Conservation (phyloP, 2,329 filamentous ascomycete species). For the Colletotrichum lupini region DNA sequence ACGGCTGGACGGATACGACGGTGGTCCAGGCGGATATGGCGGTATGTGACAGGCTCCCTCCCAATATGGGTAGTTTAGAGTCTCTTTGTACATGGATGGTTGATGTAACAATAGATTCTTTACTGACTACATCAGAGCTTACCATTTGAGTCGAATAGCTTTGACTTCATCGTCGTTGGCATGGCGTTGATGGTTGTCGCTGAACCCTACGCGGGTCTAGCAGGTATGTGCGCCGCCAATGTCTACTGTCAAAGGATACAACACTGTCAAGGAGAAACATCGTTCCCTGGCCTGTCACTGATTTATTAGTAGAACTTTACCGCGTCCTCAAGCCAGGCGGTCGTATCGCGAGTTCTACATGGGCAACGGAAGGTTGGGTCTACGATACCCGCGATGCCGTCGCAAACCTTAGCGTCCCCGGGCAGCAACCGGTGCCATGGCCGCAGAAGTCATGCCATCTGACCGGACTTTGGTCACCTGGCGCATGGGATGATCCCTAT, state of each 20-base stretch:
- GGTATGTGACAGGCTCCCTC: neutral
- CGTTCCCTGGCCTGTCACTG: too few species aligned
- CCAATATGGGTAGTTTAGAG: neutral
- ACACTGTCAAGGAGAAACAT: too few species aligned
- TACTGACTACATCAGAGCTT: neutral
- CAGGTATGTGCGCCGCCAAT: neutral
- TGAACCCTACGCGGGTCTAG: constrained; percentile 4
- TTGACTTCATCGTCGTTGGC: constrained; percentile 6
- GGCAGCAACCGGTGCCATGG: constrained; percentile 10
- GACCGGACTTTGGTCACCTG: neutral
- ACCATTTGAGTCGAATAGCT: constrained; percentile 6
- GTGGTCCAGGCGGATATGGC: constrained; percentile 8
- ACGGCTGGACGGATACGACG: constrained; percentile 2
- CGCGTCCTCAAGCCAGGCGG: constrained; percentile 19
- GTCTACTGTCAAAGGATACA: too few species aligned
- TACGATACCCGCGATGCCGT: constrained; percentile 1
- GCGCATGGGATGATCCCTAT: constrained; percentile 13
- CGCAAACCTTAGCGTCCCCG: neutral
- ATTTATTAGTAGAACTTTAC: neutral
- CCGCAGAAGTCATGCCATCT: constrained; percentile 12
- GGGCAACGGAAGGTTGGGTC: constrained; percentile 16
- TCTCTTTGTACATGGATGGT: too few species aligned
- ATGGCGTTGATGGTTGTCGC: constrained; percentile 14
- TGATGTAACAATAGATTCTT: too few species aligned
- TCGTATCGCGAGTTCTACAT: neutral